Percentiles rank a stretch among this genome's conserved stretches.
Evolutionary conservation across 768 basidiomycete species (phyloP).

Genomic region (Cubamyces sp.): DNA sequence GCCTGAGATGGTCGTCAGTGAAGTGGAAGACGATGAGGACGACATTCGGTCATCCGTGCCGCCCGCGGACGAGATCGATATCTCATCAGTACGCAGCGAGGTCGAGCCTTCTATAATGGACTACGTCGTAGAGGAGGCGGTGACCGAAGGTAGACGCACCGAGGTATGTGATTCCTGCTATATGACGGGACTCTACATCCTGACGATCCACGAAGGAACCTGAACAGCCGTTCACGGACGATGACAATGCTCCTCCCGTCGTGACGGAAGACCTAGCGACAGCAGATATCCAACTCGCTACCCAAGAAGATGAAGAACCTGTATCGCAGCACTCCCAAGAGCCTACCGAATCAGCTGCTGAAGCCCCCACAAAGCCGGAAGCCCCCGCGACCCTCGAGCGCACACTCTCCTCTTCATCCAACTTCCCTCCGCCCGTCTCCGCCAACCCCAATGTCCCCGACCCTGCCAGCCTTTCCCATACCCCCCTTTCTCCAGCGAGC

Average conservation of each 20-base stretch:
- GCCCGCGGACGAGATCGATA: neutral
- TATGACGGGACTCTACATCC: neutral
- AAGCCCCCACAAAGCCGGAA: neutral
- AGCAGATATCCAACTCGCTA: too few relatives aligned
- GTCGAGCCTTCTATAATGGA: neutral
- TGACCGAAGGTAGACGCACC: constrained; percentile 35
- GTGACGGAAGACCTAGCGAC: neutral
- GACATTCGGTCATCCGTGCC: constrained; percentile 3
- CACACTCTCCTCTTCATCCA: constrained; percentile 3
- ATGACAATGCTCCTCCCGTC: neutral
- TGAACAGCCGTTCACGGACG: neutral
- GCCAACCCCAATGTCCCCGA: constrained; percentile 47
- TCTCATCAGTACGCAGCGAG: constrained; percentile 1
- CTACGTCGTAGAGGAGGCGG: constrained; percentile 40
- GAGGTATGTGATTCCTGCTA: constrained; percentile 34
- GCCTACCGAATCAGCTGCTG: neutral
- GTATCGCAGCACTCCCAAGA: too few relatives aligned
- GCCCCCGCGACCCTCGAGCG: neutral
- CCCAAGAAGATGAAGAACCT: too few relatives aligned
- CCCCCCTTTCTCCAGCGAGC: constrained; percentile 23
- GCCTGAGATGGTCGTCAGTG: constrained; percentile 6
- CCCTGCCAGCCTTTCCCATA: constrained; percentile 34
- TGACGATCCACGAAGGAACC: constrained; percentile 2
- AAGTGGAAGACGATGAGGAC: constrained; percentile 8
- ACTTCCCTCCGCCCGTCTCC: constrained; percentile 44